Evolutionary conservation across 495 filamentous ascomycete species (phyloP), one percentile per base, ranked within the genome.

Genomic region (Xylaria curta): DNA sequence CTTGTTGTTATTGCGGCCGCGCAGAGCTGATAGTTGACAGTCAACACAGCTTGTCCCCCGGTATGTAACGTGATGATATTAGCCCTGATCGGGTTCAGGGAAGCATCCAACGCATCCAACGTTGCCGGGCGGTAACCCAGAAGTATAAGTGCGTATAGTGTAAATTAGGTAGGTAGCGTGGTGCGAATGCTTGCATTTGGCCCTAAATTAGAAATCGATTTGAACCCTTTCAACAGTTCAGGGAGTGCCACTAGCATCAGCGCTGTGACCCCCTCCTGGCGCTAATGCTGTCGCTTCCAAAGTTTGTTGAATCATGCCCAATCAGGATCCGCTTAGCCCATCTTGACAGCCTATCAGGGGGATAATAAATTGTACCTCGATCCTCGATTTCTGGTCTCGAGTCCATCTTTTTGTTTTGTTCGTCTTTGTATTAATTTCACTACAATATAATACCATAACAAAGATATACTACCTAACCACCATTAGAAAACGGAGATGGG

Each of bases 11-110:
- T 38, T 42, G 49, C 24, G 26, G 65, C 26, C 38, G 66, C 63
- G n/a, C 28, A 28, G 65, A 56, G 49, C 49, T 56, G 65, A 28
- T 31, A 31, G 28, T 31, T 31, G n/a, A n/a, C n/a, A 31, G 28
- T 31, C 49, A 24, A 31, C 42, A 31, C 42, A 31, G 40, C 40
- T 49, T 1, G 33, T 40, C 19, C 36, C 36, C 47, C 33, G 65
- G 65, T 49, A 67, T 54, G 65, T 49, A 67, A 65, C 24, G 62
- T 65, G 65, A 66, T 67, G 47, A 40, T 60, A 40, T 60, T 60
- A 38, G 38, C 38, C 36, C 66, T 68, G 66, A 36, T 46, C 66
- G 33, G 33, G 15, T 58, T 49, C 66, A 38, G 38, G 38, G 65
- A n/a, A 38, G 36, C 36, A 38, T 38, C 36, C 33, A 36, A 47